Evolutionary conservation across 306 rosid genomes (phyloP).

Genomic region (Abrus precatorius): DNA sequence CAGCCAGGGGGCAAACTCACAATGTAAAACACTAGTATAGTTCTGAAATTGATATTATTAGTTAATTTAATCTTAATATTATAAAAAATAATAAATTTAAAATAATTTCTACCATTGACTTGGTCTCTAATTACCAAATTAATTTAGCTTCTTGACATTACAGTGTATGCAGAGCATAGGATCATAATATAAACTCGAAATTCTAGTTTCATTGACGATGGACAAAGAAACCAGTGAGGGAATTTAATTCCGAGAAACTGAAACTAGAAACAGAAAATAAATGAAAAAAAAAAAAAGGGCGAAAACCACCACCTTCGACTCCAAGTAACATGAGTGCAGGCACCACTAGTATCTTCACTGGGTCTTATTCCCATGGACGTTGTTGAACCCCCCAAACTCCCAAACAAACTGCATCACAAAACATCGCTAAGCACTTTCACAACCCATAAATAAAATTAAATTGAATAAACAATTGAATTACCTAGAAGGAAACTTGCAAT

Average conservation of each 20-base stretch:
- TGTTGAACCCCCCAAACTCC: background rate
- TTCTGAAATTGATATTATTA: too few species aligned
- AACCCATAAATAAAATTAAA: background rate
- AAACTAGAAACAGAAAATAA: background rate
- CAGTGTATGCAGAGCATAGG: too few species aligned
- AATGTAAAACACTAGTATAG: background rate
- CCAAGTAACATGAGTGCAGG: background rate
- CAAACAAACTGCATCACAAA: constrained; percentile 17
- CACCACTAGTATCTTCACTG: background rate
- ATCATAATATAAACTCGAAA: too few species aligned
- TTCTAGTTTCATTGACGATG: too few species aligned
- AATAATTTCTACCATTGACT: too few species aligned
- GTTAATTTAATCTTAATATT: too few species aligned
- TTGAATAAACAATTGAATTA: background rate
- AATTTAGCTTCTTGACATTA: too few species aligned
- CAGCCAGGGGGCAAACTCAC: background rate
- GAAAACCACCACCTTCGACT: background rate
- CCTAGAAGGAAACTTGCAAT: constrained; percentile 27
- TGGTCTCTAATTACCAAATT: too few species aligned
- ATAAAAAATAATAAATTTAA: too few species aligned
- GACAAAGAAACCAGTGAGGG: too few species aligned
- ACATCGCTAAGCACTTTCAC: background rate
- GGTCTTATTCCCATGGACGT: background rate
- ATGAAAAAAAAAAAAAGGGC: background rate
- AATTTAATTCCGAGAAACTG: background rate